Conservation (phyloP, 768 basidiomycete genomes). For the Termitomyces sp. region DNA sequence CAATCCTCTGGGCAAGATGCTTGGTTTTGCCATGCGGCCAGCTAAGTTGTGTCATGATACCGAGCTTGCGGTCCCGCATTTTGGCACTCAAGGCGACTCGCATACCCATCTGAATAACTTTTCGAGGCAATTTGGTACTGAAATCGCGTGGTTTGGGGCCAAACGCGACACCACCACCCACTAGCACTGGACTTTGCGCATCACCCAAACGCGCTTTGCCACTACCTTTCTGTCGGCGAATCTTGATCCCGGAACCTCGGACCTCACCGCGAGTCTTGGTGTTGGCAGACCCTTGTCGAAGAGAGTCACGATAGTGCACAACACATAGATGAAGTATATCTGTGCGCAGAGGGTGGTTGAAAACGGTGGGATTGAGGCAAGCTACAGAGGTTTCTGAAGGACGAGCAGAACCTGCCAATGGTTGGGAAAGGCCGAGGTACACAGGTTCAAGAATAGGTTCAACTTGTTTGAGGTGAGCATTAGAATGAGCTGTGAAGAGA, state of each 20-base stretch:
- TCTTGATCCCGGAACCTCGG: constrained; percentile 81
- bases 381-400: constrained; percentile 43
- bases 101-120: constrained; percentile 91
- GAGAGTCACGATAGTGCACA: constrained; percentile 77
- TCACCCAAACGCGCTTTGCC: constrained; percentile 90
- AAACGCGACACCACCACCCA: constrained; percentile 90
- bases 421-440: constrained; percentile 55
- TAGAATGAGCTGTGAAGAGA: neutral
- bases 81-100: constrained; percentile 83
- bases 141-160: constrained; percentile 92
- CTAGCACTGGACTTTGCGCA: constrained; percentile 77
- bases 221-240: constrained; percentile 87
- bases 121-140: constrained; percentile 86
- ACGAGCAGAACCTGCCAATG: constrained; percentile 38
- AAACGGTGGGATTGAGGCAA: constrained; percentile 72
- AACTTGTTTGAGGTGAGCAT: constrained; percentile 22
- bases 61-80: constrained; percentile 66
- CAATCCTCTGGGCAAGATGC: constrained; percentile 55
- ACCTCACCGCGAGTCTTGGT: constrained; percentile 94
- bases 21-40: constrained; percentile 75
- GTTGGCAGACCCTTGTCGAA: constrained; percentile 87
- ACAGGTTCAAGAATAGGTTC: constrained; percentile 39
- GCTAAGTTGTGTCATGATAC: constrained; percentile 66
- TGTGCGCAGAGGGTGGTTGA: constrained; percentile 80
- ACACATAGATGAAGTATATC: constrained; percentile 94